Evolutionary conservation across 345 rosid species (phyloP), one percentile per base, ranked within the genome.

Genomic region (Acer campestre): DNA sequence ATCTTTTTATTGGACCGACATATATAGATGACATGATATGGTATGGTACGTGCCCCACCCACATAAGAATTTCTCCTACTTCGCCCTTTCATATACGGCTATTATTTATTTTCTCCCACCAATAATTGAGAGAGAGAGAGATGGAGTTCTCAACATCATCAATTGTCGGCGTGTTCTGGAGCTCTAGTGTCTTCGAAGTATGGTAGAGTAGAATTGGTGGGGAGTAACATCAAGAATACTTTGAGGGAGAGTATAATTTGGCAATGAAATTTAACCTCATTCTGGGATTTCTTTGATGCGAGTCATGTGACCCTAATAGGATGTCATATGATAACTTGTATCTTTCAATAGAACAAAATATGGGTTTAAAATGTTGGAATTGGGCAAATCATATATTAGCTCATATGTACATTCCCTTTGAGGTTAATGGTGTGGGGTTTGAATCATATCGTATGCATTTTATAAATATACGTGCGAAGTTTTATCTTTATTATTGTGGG

Each of bases 171-270:
- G 74, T 82, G 78, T 53, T 40, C 63, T 74, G 6, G 20, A 38
- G 75, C 66, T 55, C 61, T 18, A 62, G 75, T 85, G 82, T 79
- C 85, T 84, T 82, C 10, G 79, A 84, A 86, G 80, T 35, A 20
- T 67, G 73, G 75, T 44, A 35, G 10, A 35, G 62, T 29, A n/a
- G 70, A 58, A 76, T 84, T 74, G 89, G 83, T 81, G 44, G 51
- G 23, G 14, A 42, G 84, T 79, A 71, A 56, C 80, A 76, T 84
- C 87, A 77, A 67, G 20, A 38, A 25, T 7, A 38, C 69, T 46
- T 53, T 6, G 49, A 59, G 27, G 10, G 38, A 35, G 38, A 46
- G 23, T 35, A 38, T 65, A n/a, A 68, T 64, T 64, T 74, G n/a
- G 22, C 61, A 38, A 22, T 48, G 17, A n/a, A 20, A 61, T 68